A percentile compares a stretch with the other conserved stretches of the same genome.
These are phyloP conservation scores for Wickerhamomyces bovis DNA, from an alignment of 805 yeast species.

Conservation along the genomic window DNA sequence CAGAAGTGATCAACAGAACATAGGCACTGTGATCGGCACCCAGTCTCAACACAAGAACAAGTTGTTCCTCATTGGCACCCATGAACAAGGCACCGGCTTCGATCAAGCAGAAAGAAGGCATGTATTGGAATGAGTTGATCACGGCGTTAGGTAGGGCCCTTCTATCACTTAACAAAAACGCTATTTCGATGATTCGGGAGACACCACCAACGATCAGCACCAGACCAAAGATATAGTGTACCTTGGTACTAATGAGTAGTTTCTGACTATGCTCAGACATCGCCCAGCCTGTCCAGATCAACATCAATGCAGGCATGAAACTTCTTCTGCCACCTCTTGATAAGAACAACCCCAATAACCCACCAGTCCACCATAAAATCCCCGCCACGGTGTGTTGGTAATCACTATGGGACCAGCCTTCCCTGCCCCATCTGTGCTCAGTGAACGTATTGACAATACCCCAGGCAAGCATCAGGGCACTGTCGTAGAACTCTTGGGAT, in stretches of 20 bases:
- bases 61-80: constrained; percentile 91
- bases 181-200: constrained; percentile 70
- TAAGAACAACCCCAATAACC: constrained; percentile 74
- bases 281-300: constrained; percentile 88
- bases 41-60: constrained; percentile 58
- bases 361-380: constrained; percentile 94
- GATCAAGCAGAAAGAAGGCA: constrained; percentile 78
- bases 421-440: constrained; percentile 91
- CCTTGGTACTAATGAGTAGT: constrained; percentile 71
- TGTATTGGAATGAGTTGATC: constrained; percentile 70
- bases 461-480: constrained; percentile 76
- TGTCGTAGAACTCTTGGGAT: constrained; percentile 84
- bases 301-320: constrained; percentile 73
- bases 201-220: constrained; percentile 76
- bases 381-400: constrained; percentile 97
- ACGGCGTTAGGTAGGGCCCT: constrained; percentile 33
- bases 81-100: constrained; percentile 79
- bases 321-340: constrained; percentile 64
- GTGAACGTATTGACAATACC: constrained; percentile 94
- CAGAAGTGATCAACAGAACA: constrained; percentile 61
- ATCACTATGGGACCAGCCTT: constrained; percentile 88
- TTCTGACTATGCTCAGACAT: constrained; percentile 88
- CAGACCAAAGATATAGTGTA: constrained; percentile 82
- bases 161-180: constrained; percentile 65
- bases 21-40: constrained; percentile 87